These are phyloP conservation scores for Angomonas ambiguus DNA, from an alignment of 208 protist species.

Conservation along the genomic window DNA sequence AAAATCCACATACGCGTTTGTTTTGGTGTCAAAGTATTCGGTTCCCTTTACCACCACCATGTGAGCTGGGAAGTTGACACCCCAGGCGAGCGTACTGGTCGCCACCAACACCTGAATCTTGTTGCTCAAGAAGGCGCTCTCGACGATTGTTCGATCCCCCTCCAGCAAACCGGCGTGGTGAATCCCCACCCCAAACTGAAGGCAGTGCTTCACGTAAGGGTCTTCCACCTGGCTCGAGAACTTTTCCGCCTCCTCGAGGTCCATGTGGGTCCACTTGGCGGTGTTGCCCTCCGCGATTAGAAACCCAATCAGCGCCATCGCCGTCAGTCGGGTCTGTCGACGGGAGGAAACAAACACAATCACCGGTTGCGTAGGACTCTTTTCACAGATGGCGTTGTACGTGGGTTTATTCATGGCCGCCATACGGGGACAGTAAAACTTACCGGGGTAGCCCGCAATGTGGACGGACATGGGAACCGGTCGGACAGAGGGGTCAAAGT, in stretches of 20 bases:
- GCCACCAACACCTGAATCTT: conserved; percentile 98
- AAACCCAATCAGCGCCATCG: conserved; percentile 96
- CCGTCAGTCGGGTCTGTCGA: conserved; percentile 98
- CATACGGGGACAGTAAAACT: conserved; percentile 99
- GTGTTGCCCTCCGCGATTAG: conserved; percentile 90
- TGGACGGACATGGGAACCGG: conserved; percentile 97
- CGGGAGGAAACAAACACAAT: conserved; percentile 99
- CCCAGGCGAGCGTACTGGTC: conserved; percentile 99
- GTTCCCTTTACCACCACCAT: conserved; percentile 99
- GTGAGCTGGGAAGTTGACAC: conserved; percentile 99
- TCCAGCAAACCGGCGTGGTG: conserved; percentile 97
- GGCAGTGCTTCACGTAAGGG: conserved; percentile 90
- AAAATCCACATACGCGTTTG: conserved; percentile 97
- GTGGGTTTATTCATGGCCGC: conserved; percentile 99
- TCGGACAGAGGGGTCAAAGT: conserved; percentile 98
- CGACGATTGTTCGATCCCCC: conserved; percentile 86
- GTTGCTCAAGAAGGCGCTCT: conserved; percentile 91
- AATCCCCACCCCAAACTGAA: conserved; percentile 99
- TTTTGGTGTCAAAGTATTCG: conserved; percentile 98
- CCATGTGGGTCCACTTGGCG: conserved; percentile 91
- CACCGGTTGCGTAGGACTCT: conserved; percentile 93
- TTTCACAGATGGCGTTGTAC: conserved; percentile 96
- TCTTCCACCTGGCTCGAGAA: conserved; percentile 76
- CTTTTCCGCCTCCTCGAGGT: conserved; percentile 83
- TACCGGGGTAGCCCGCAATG: conserved; percentile 96